Percentiles rank a stretch among this genome's conserved stretches.
Evolutionary conservation across 2,329 filamentous ascomycete genomes (phyloP).

Genomic region (Sporothrix mexicana): DNA sequence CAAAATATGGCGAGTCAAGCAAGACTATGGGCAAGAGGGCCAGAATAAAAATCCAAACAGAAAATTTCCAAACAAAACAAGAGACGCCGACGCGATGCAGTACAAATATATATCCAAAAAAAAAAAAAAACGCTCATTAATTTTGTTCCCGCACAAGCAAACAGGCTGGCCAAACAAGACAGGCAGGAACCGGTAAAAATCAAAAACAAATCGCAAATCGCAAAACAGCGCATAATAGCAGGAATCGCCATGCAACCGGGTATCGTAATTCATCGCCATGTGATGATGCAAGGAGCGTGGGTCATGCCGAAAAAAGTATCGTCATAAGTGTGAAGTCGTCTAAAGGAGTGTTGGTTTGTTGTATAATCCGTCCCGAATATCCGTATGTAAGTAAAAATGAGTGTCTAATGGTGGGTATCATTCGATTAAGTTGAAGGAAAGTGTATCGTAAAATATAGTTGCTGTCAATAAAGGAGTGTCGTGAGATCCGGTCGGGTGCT

Average conservation of each 20-base stretch:
- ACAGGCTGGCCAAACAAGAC: slow-evolving; percentile 28
- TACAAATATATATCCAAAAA: slow-evolving; percentile 18
- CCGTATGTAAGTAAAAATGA: slow-evolving; percentile 45
- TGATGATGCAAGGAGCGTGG: slow-evolving; percentile 54
- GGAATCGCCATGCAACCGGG: slow-evolving; percentile 59
- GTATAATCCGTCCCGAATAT: slow-evolving; percentile 41
- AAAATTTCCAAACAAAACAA: slow-evolving; percentile 20
- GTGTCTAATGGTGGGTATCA: slow-evolving; percentile 55
- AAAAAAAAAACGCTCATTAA: slow-evolving; percentile 29
- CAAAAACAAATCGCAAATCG: background rate
- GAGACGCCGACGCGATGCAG: slow-evolving; percentile 37
- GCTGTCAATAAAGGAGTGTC: slow-evolving; percentile 41
- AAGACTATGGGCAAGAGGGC: slow-evolving; percentile 2
- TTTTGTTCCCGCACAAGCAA: background rate
- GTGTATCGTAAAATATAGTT: slow-evolving; percentile 40
- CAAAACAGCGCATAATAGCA: slow-evolving; percentile 21
- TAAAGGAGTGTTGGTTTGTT: slow-evolving; percentile 44
- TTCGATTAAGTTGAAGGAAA: slow-evolving; percentile 44
- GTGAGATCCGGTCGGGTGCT: slow-evolving; percentile 43
- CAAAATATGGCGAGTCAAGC: background rate
- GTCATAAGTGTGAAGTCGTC: slow-evolving; percentile 42
- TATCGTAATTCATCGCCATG: slow-evolving; percentile 49
- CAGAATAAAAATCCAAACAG: slow-evolving; percentile 13
- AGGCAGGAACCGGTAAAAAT: background rate
- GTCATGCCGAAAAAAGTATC: slow-evolving; percentile 44